Evolutionary conservation across 345 rosid genomes (phyloP), one percentile per base, ranked within the genome.

Genomic region (Boechera retrofracta): DNA sequence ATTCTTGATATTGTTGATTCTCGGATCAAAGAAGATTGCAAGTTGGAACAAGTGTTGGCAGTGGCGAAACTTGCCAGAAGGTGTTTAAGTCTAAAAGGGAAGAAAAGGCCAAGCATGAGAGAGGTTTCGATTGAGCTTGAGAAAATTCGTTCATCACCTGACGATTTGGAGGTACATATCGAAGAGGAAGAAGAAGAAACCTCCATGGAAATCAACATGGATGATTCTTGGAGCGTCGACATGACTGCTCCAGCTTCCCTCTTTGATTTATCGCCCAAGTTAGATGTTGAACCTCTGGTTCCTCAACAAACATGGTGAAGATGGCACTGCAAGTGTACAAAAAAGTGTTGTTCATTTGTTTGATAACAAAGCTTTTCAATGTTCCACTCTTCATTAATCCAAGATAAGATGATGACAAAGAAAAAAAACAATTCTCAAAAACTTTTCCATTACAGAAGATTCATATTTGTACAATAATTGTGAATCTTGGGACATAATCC

Each of bases 51-150:
- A 41, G 57, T 83, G 9, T 32, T 59, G 58, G 75, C 55, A 1
- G 72, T 82, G 6, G 83, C 86, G 0, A 79, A 61, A 47, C 57
- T 87, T 6, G 87, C 79, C 0, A 72, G 49, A 47, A 73, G 77
- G 45, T 85, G 86, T 57, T 75, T 87, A 49, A 48, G 42, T 60
- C 29, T 77, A 10, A 78, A 77, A 57, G 86, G 87, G n/a, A 77
- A 69, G 33, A 70, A 80, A 28, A 74, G 82, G 33, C 88, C 88
- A 18, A 58, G 69, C 13, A 87, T 85, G 90, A 85, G 80, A 54
- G 71, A 82, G 55, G 88, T 80, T 5, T 58, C 63, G 0, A 56
- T n/a, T 65, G 84, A 81, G 42, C 69, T 85, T 7, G 83, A 76
- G 62, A 66, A 52, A 48, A 78, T 72, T 32, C 62, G 68, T 28